Conservation (phyloP, 2,329 filamentous ascomycete genomes). For the Colletotrichum cuscutae region DNA sequence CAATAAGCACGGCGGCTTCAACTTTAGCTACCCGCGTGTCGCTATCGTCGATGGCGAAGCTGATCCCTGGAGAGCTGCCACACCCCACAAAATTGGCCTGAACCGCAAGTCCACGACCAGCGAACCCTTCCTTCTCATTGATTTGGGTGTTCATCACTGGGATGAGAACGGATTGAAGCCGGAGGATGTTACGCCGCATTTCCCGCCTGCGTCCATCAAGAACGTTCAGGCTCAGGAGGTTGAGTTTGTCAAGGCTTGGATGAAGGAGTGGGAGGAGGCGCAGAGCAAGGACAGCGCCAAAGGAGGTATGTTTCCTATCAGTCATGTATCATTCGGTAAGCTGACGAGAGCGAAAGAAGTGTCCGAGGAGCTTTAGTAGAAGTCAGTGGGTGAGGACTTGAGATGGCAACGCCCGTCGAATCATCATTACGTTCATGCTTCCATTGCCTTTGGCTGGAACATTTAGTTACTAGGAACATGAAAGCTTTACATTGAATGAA, state of each 20-base stretch:
- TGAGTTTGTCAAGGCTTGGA: constrained; percentile 73
- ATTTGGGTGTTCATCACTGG: constrained; percentile 84
- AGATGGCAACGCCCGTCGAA: background rate
- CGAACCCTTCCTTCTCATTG: constrained; percentile 80
- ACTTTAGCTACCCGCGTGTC: constrained; percentile 78
- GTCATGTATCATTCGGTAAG: background rate
- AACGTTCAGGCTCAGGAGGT: constrained; percentile 68
- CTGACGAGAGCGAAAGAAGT: background rate
- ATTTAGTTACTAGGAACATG: background rate
- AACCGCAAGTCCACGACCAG: constrained; percentile 67
- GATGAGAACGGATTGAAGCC: constrained; percentile 76
- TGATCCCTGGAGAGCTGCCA: constrained; percentile 83
- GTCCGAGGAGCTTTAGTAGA: constrained; percentile 18
- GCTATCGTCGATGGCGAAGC: constrained; percentile 81
- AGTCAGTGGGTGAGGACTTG: background rate
- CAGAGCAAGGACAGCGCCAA: background rate
- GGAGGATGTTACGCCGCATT: constrained; percentile 65
- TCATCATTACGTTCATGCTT: background rate
- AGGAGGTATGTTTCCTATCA: background rate
- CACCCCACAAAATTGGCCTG: constrained; percentile 73
- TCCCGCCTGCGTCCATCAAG: constrained; percentile 69
- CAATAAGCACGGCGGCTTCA: constrained; percentile 81
- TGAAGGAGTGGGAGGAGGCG: constrained; percentile 65
- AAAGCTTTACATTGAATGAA: background rate
- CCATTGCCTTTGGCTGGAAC: background rate